Conservation (phyloP, 805 yeast species). For the Monosporozyma aquatica region DNA sequence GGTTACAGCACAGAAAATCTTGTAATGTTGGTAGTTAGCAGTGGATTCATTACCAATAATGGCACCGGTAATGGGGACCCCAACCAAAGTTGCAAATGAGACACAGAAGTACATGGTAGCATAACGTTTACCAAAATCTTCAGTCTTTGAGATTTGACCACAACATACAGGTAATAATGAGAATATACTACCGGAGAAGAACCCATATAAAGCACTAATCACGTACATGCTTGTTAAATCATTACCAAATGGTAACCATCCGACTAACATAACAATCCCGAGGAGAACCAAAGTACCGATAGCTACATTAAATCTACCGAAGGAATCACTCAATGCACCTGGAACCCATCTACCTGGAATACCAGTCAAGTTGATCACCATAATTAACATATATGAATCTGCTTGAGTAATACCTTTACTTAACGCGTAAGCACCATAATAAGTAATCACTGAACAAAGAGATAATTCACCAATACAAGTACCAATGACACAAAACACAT, state of each 20-base stretch:
- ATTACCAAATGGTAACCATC: slow-evolving; percentile 34
- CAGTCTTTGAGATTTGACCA: slow-evolving; percentile 47
- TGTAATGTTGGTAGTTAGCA: slow-evolving; percentile 31
- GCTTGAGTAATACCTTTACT: slow-evolving; percentile 35
- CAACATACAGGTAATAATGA: slow-evolving; percentile 50
- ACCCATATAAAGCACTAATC: slow-evolving; percentile 43
- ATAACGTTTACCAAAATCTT: slow-evolving; percentile 45
- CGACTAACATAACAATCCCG: slow-evolving; percentile 28
- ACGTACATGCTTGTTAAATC: slow-evolving; percentile 31
- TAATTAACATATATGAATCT: slow-evolving; percentile 38
- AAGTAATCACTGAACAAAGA: slow-evolving; percentile 38
- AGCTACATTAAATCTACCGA: slow-evolving; percentile 50
- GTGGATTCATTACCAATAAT: slow-evolving; percentile 34
- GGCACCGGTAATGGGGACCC: slow-evolving; percentile 44
- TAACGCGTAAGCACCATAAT: slow-evolving; percentile 42
- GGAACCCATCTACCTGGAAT: slow-evolving; percentile 39
- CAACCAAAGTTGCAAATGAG: slow-evolving; percentile 43
- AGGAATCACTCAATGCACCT: slow-evolving; percentile 35
- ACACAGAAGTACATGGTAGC: slow-evolving; percentile 52
- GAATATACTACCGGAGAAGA: slow-evolving; percentile 45
- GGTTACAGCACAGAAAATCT: slow-evolving; percentile 32
- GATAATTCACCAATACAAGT: slow-evolving; percentile 41
- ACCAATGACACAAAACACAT: slow-evolving; percentile 35
- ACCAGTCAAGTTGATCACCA: slow-evolving; percentile 36
- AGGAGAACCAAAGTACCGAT: slow-evolving; percentile 28